These are phyloP conservation scores for Cylindrotheca fusiformis DNA, from an alignment of 108 stramenopile species.

Conservation along the genomic window DNA sequence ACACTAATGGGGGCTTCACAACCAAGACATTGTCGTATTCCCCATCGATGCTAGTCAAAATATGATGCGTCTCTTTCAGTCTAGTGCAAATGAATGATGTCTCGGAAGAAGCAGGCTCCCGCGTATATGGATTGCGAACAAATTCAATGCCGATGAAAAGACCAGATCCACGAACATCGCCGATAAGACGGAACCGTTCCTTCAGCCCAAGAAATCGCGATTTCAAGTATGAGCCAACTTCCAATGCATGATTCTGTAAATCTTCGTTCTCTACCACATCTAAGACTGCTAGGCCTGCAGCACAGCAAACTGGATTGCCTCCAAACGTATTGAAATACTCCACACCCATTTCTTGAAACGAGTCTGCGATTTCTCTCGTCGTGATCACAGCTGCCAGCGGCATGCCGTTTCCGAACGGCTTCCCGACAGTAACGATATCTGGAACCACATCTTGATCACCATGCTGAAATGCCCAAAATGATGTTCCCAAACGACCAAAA, in stretches of 20 bases:
- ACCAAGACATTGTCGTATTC: conserved; percentile 87
- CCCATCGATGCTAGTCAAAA: conserved; percentile 90
- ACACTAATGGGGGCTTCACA: conserved; percentile 95
- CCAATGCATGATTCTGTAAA: conserved; percentile 76
- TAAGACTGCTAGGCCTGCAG: conserved; percentile 87
- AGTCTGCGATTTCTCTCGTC: conserved; percentile 64
- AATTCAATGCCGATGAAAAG: conserved; percentile 94
- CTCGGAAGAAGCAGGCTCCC: conserved; percentile 67
- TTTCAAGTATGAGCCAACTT: conserved; percentile 72
- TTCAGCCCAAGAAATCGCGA: conserved; percentile 40
- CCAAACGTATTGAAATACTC: conserved; percentile 99
- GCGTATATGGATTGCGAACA: conserved; percentile 51
- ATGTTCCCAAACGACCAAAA: conserved; percentile 85
- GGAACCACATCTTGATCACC: conserved; percentile 73
- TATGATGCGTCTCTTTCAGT: conserved; percentile 64
- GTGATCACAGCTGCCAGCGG: conserved; percentile 92
- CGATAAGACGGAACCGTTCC: conserved; percentile 50
- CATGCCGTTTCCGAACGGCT: conserved; percentile 97
- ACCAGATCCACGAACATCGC: conserved; percentile 92
- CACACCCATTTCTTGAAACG: conserved; percentile 82
- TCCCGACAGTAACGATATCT: conserved; percentile 95
- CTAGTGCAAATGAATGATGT: conserved; percentile 76
- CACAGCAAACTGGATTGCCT: conserved; percentile 87
- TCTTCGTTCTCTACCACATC: conserved; percentile 70
- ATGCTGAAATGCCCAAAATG: conserved; percentile 92